phyloP scores from a whole-genome alignment of 1,284 basidiomycete genomes.

The Schizophyllum commune region DNA sequence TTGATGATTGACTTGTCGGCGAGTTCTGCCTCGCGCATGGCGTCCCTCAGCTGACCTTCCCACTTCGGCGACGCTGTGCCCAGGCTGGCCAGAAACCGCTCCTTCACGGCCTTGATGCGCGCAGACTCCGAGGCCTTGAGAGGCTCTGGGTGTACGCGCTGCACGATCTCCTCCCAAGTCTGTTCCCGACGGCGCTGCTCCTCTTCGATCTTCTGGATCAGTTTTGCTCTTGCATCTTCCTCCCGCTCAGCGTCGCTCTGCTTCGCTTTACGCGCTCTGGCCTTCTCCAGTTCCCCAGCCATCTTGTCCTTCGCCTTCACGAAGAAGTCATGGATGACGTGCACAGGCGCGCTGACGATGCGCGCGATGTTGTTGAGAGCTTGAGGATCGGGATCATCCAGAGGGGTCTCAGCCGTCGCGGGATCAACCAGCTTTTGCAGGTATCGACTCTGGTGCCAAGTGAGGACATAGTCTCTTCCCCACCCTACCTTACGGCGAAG shows the following conservation, averaged over 20 bases:
- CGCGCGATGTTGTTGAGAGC: slow-evolving; percentile 41
- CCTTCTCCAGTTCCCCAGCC: slow-evolving; percentile 35
- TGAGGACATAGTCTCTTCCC: slow-evolving; percentile 50
- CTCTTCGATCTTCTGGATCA: slow-evolving; percentile 51
- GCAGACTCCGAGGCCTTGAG: slow-evolving; percentile 28
- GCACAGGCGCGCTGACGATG: slow-evolving; percentile 48
- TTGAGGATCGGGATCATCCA: slow-evolving; percentile 37
- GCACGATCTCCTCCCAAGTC: slow-evolving; percentile 56
- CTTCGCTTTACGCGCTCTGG: slow-evolving; percentile 22
- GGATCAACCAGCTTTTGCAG: slow-evolving; percentile 42
- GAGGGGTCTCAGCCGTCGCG: slow-evolving; percentile 36
- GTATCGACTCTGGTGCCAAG: slow-evolving; percentile 61
- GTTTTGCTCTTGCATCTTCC: slow-evolving; percentile 37
- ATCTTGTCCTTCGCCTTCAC: slow-evolving; percentile 29
- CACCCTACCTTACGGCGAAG: slow-evolving; percentile 52
- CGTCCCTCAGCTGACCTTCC: slow-evolving; percentile 50
- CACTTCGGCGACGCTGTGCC: slow-evolving; percentile 32
- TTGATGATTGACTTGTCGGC: slow-evolving; percentile 37
- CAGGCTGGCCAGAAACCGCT: neutral
- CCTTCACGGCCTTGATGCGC: neutral
- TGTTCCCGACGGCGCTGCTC: slow-evolving; percentile 46
- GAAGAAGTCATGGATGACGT: slow-evolving; percentile 42
- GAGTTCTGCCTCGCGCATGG: slow-evolving; percentile 48
- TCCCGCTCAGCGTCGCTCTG: slow-evolving; percentile 24
- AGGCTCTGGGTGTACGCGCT: slow-evolving; percentile 42